Conservation (phyloP, 75 land plant genomes). For the Isoetes taiwanensis region DNA sequence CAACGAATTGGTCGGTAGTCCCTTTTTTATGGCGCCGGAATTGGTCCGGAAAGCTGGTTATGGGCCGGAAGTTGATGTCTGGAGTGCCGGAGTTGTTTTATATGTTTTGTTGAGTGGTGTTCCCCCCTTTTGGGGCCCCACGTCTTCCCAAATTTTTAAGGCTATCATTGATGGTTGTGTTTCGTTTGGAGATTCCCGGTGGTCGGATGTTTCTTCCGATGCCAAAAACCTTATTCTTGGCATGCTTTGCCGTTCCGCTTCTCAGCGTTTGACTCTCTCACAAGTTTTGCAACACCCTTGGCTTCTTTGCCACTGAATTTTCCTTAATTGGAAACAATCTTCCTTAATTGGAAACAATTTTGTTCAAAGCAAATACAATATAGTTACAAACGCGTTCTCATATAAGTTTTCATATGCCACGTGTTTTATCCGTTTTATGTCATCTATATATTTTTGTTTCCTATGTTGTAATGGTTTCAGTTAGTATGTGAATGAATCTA, state of each 20-base stretch:
- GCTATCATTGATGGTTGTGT: constrained; percentile 46
- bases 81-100: constrained; percentile 82
- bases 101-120: constrained; percentile 72
- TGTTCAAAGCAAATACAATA: too few relatives aligned
- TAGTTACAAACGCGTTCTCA: too few relatives aligned
- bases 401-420: too few relatives aligned
- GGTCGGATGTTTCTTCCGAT: constrained; percentile 38
- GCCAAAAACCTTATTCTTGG: constrained; percentile 40
- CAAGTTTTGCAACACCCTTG: too few relatives aligned
- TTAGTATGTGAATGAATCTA: too few relatives aligned
- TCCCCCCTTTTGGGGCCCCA: constrained; percentile 74
- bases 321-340: too few relatives aligned
- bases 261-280: too few relatives aligned
- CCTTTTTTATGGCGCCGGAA: constrained; percentile 82
- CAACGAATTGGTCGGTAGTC: constrained; percentile 77
- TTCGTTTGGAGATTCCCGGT: constrained; percentile 34
- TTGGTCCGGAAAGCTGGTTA: constrained; percentile 59
- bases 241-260: constrained; percentile 57
- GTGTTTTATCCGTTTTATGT: too few relatives aligned
- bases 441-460: too few relatives aligned
- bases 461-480: too few relatives aligned
- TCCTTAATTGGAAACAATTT: too few relatives aligned
- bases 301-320: too few relatives aligned
- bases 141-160: constrained; percentile 41
- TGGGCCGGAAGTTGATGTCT: constrained; percentile 65